Percentiles rank a stretch among this genome's conserved stretches.
These are phyloP conservation scores for Talaromyces albobiverticillius DNA, from an alignment of 2,329 filamentous ascomycete genomes.

Conservation along the genomic window DNA sequence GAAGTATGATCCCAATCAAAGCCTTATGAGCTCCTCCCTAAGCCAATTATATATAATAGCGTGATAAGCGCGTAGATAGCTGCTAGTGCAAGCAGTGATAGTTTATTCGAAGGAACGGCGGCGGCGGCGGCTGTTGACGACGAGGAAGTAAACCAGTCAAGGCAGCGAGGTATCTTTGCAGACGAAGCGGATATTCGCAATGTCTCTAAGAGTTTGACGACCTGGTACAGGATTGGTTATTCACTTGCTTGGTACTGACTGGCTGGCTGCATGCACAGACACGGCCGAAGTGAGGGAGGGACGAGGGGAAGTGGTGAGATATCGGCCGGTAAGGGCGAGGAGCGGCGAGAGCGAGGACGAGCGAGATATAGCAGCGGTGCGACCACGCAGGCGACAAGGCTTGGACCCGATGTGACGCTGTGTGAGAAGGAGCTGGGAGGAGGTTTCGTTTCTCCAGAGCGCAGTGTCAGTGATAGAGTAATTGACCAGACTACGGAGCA, in stretches of 20 bases:
- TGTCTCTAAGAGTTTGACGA: no score
- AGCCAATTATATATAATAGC: neutral
- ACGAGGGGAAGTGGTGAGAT: neutral
- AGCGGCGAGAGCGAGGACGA: neutral
- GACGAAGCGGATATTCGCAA: no score
- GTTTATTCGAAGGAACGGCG: no score
- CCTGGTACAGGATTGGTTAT: no score
- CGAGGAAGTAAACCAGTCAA: no score
- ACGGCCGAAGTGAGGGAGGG: neutral
- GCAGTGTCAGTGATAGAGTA: neutral
- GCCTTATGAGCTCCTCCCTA: neutral
- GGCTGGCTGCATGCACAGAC: neutral
- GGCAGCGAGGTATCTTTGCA: no score
- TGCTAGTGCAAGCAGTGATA: no score
- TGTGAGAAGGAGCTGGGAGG: neutral
- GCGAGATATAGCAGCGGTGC: conserved; percentile 10
- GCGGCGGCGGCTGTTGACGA: no score
- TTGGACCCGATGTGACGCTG: conserved; percentile 18
- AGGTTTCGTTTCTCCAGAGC: conserved; percentile 1
- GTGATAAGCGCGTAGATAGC: no score
- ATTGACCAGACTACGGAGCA: neutral
- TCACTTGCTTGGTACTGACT: neutral
- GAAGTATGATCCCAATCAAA: neutral
- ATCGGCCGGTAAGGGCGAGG: neutral
- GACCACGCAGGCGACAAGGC: conserved; percentile 15